phyloP scores from a whole-genome alignment of 306 rosid genomes.

The Vicia faba region DNA sequence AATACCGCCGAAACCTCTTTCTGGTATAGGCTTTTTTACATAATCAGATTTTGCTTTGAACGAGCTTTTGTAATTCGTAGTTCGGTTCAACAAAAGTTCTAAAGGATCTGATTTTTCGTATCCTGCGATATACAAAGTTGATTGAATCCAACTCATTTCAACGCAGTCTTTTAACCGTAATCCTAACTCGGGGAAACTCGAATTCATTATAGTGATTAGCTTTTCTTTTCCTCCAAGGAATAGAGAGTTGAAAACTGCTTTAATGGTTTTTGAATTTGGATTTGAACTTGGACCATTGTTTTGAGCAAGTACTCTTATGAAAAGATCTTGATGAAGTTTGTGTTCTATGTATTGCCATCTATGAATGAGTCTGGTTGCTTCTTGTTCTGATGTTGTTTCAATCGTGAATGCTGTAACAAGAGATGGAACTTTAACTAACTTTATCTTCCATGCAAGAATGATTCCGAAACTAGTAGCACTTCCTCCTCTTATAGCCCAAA shows the following conservation, averaged over 20 bases:
- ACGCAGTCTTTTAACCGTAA: conserved; percentile 55
- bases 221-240: conserved; percentile 49
- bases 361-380: conserved; percentile 38
- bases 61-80: conserved; percentile 40
- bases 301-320: conserved; percentile 53
- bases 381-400: conserved; percentile 42
- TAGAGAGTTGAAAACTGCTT: conserved; percentile 28
- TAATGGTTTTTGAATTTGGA: conserved; percentile 17
- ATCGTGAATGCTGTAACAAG: conserved; percentile 47
- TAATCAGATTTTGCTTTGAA: conserved; percentile 70
- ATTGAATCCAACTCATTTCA: conserved; percentile 64
- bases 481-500: conserved; percentile 78
- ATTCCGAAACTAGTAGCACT: conserved; percentile 63
- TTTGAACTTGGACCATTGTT: conserved; percentile 33
- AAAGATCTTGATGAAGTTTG: conserved; percentile 55
- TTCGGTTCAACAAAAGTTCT: conserved; percentile 51
- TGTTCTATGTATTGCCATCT: conserved; percentile 47
- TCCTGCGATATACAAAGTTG: conserved; percentile 46
- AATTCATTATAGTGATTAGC: conserved; percentile 47
- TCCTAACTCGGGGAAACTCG: conserved; percentile 55
- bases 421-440: conserved; percentile 47
- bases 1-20: conserved; percentile 41
- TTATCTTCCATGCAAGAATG: conserved; percentile 58
- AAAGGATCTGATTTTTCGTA: conserved; percentile 33
- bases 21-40: conserved; percentile 50